Evolutionary conservation across 139 green algal genomes (phyloP), one percentile per base, ranked within the genome.

Genomic region (Picochlorum sp.): DNA sequence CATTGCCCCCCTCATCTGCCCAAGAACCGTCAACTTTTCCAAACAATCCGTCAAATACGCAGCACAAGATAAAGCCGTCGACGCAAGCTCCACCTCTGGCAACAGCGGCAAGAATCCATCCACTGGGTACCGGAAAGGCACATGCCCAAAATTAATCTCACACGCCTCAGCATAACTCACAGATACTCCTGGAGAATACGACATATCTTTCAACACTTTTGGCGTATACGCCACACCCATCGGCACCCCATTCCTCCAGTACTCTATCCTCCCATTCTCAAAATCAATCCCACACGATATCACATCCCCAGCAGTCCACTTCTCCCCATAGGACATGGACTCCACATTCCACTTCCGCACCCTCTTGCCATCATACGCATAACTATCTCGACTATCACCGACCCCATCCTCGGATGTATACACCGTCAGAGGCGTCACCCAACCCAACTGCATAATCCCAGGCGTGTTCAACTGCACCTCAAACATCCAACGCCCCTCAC

Each of bases 331-430:
- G 0, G 73, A 58, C n/a, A 63, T 66, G n/a, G 69, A 82, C 24
- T 62, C 71, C 34, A 92, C 82, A 68, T 83, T 89, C 91, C 91
- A 97, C 65, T 91, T 91, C 30, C 71, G 71, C 16, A 86, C 56
- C 20, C 91, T 79, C 68, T 96, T 94, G 9, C 87, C 87, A 49
- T 94, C 86, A 56, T 71, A 84, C 3, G 75, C 75, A 47, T 74
- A 81, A 34, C 74, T 90, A 75, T 97, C 82, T 1, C 79, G 63
- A 11, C 77, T 86, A 65, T 97, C 91, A 3, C 91, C 91, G 44
- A 97, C 87, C 11, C 91, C 91, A 67, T 97, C 87, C 70, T 97
- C 91, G 7, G 77, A 73, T 7, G 83, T 97, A 80, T 95, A 97
- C 2, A 80, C 82, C 47, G 85, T 92, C 14, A 65, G 24, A 2